Conservation (phyloP, 495 filamentous ascomycete genomes). For the Aspergillus bertholletiae region DNA sequence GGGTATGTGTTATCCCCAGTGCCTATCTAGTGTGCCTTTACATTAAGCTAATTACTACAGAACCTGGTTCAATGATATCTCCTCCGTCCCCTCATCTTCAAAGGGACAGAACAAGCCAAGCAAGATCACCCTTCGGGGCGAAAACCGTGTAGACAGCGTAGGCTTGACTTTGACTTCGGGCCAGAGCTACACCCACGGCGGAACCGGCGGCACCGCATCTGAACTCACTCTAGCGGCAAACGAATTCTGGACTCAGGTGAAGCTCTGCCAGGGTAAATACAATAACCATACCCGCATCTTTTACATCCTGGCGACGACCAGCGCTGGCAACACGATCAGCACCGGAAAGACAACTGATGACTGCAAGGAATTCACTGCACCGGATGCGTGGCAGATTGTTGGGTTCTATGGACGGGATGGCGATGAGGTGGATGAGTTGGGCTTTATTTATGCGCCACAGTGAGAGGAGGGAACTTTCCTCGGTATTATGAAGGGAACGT, state of each 20-base stretch:
- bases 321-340: conserved; percentile 43
- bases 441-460: conserved; percentile 44
- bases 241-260: conserved; percentile 48
- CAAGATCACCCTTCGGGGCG: conserved; percentile 47
- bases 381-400: conserved; percentile 52
- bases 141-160: conserved; percentile 46
- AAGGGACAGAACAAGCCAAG: conserved; percentile 19
- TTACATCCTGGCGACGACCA: conserved; percentile 53
- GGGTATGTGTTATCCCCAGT: conserved; percentile 20
- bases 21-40: no score
- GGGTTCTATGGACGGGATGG: conserved; percentile 56
- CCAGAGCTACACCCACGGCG: conserved; percentile 49
- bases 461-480: not conserved
- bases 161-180: conserved; percentile 45
- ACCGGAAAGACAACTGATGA: conserved; percentile 46
- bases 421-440: conserved; percentile 57
- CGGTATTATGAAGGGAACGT: no score
- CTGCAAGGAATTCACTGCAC: conserved; percentile 47
- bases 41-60: not conserved
- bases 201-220: conserved; percentile 44
- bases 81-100: conserved; percentile 28
- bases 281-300: conserved; percentile 50
- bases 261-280: conserved; percentile 51
- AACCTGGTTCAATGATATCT: conserved; percentile 54
- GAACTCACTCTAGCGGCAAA: conserved; percentile 39